Conservation (phyloP, 169 alveolate species). For the Plasmodium vivax region DNA sequence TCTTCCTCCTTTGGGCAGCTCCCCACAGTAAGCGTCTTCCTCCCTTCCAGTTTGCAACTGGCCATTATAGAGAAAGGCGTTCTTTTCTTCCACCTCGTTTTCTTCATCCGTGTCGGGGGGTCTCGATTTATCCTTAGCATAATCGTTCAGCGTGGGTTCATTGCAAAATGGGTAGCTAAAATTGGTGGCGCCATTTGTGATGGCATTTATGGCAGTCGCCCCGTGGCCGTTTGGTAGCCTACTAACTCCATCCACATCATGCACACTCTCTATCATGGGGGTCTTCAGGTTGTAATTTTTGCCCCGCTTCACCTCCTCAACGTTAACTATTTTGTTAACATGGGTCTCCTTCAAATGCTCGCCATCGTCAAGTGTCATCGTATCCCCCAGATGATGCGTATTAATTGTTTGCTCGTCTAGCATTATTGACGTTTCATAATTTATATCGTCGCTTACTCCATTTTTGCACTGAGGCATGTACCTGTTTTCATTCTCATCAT, state of each 20-base stretch:
- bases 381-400: neutral
- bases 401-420: slow-evolving; percentile 10
- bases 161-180: neutral
- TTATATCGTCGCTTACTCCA: neutral
- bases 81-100: neutral
- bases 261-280: neutral
- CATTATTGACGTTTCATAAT: slow-evolving; percentile 21
- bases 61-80: neutral
- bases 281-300: neutral
- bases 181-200: neutral
- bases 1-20: neutral
- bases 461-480: neutral
- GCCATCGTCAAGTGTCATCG: neutral
- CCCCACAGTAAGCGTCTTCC: neutral
- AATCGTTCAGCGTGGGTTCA: neutral
- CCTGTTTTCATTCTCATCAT: neutral
- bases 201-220: neutral
- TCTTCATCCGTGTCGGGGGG: neutral
- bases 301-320: neutral
- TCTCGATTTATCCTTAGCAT: neutral
- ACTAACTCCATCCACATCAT: neutral
- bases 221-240: neutral
- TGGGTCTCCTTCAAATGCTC: neutral
- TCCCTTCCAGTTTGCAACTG: neutral
- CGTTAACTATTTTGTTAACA: neutral